Percentiles rank a stretch among this genome's conserved stretches.
Evolutionary conservation across 2,329 filamentous ascomycete species (phyloP).

Genomic region (Cercospora beticola): DNA sequence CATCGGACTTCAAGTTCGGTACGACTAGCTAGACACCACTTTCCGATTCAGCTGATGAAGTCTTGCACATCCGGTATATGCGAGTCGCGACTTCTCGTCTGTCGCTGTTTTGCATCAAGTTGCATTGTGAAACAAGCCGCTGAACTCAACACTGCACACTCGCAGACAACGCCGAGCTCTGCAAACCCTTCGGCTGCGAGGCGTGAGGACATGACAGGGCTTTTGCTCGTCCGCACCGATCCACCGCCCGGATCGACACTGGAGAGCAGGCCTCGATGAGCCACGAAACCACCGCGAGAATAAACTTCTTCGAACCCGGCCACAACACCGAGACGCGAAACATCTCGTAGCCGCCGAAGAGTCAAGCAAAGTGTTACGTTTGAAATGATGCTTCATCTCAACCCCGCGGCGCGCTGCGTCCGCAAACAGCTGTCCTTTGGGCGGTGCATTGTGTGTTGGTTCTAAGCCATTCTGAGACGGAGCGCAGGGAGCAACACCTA

Average conservation of each 20-base stretch:
- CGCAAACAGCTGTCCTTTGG: not conserved
- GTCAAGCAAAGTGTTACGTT: not conserved
- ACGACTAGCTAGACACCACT: not conserved
- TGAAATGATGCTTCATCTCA: not conserved
- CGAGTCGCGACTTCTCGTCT: not conserved
- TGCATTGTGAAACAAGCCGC: not conserved
- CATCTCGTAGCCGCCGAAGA: constrained; percentile 2
- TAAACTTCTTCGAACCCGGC: not conserved
- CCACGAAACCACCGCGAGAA: constrained; percentile 11
- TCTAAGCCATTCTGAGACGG: not conserved
- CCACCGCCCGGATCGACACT: constrained; percentile 17
- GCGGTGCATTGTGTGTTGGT: not conserved
- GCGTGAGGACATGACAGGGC: not conserved
- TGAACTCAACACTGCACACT: not conserved
- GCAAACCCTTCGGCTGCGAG: not conserved
- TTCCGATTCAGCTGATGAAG: not conserved
- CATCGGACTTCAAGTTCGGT: not conserved
- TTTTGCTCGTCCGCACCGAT: constrained; percentile 12
- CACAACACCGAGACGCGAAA: not conserved
- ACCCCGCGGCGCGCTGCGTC: not conserved
- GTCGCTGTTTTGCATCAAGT: not conserved
- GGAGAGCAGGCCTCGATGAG: constrained; percentile 9
- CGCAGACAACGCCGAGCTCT: not conserved
- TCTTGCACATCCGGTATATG: not conserved
- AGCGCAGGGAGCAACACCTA: not conserved